Conservation (phyloP, 2,329 filamentous ascomycete species). For the Apiospora hydei region DNA sequence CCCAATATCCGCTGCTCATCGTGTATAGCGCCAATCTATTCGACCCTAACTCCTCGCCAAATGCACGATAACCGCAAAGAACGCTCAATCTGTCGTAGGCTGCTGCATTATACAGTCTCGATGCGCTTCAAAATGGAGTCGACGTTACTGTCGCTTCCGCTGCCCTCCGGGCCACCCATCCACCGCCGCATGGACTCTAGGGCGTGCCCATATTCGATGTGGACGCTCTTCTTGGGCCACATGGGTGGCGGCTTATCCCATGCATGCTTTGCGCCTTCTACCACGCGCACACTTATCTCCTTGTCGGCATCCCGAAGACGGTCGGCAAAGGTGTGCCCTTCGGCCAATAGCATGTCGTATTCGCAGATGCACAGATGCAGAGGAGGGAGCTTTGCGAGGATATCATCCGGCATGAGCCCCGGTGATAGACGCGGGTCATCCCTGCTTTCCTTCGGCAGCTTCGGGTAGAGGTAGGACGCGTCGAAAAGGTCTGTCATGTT, state of each 20-base stretch:
- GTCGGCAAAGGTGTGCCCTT: slow-evolving; percentile 37
- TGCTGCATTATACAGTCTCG: slow-evolving; percentile 17
- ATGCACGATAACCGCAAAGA: slow-evolving; percentile 7
- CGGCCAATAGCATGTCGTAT: slow-evolving; percentile 42
- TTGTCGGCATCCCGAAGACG: slow-evolving; percentile 36
- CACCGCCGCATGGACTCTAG: slow-evolving; percentile 50
- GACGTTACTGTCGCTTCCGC: slow-evolving; percentile 12
- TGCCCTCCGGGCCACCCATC: slow-evolving; percentile 31
- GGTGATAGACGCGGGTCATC: slow-evolving; percentile 63
- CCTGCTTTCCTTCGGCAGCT: slow-evolving; percentile 50
- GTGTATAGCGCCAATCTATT: slow-evolving; percentile 9
- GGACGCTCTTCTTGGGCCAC: slow-evolving; percentile 51
- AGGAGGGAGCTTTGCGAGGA: slow-evolving; percentile 35
- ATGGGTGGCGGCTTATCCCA: slow-evolving; percentile 58
- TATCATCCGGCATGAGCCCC: slow-evolving; percentile 37
- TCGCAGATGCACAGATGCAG: slow-evolving; percentile 39
- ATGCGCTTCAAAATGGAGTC: slow-evolving; percentile 5
- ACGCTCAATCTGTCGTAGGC: slow-evolving; percentile 4
- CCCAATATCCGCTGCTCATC: not conserved
- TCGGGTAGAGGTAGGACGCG: slow-evolving; percentile 64
- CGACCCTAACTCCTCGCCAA: slow-evolving; percentile 11
- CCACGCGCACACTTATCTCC: slow-evolving; percentile 49
- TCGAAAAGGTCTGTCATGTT: slow-evolving; percentile 68
- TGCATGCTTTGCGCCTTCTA: slow-evolving; percentile 54
- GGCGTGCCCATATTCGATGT: slow-evolving; percentile 55